phyloP scores from a whole-genome alignment of 495 filamentous ascomycete genomes.

The Xanthoparmelia taractica region DNA sequence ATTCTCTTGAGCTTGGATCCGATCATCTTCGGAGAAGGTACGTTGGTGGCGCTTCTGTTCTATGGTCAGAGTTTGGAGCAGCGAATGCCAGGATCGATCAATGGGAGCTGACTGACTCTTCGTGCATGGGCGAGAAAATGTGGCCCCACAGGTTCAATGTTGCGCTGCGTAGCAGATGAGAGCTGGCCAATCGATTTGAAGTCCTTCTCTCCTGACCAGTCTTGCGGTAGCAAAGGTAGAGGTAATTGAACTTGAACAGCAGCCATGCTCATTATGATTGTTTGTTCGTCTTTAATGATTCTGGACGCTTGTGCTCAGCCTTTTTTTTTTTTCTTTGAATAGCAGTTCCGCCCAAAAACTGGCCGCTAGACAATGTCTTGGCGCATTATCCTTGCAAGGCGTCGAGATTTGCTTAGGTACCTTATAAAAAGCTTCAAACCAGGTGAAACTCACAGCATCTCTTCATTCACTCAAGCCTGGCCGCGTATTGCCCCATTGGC shows the following conservation, averaged over 20 bases:
- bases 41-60: conserved; percentile 78
- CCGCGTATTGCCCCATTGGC: not conserved
- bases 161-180: conserved; percentile 65
- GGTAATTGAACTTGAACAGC: conserved; percentile 44
- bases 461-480: not conserved
- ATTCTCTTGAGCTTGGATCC: conserved; percentile 87
- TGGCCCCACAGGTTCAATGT: conserved; percentile 89
- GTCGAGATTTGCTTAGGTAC: not conserved
- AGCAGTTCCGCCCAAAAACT: too few species aligned
- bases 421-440: not conserved
- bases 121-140: conserved; percentile 97
- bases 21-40: conserved; percentile 97
- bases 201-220: conserved; percentile 83
- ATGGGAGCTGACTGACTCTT: conserved; percentile 48
- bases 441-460: not conserved
- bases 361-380: not conserved
- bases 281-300: not conserved
- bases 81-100: not conserved
- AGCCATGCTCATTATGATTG: conserved; percentile 36
- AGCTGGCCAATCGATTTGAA: conserved; percentile 72
- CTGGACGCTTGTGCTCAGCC: not conserved
- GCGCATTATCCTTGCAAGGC: not conserved
- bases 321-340: not conserved
- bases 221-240: conserved; percentile 68
- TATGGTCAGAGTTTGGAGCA: not conserved